A percentile compares a stretch with the other conserved stretches of the same genome.
These are phyloP conservation scores for Ampelomyces quisqualis DNA, from an alignment of 2,329 filamentous ascomycete species.

Conservation along the genomic window DNA sequence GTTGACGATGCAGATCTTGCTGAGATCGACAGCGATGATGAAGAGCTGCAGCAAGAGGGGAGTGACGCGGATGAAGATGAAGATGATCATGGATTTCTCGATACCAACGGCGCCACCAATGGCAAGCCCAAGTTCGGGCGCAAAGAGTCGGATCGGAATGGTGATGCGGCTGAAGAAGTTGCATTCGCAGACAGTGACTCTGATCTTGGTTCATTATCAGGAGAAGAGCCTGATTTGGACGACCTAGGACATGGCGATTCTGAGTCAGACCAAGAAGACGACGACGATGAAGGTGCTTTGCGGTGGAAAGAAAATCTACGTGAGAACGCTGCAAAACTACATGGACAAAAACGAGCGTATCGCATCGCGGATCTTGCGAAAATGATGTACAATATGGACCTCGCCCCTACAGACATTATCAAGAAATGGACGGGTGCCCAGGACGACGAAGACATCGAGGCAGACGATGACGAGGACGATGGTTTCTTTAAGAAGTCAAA, in stretches of 20 bases:
- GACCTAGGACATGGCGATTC: slow-evolving; percentile 50
- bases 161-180: slow-evolving; percentile 62
- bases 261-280: slow-evolving; percentile 56
- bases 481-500: slow-evolving; percentile 63
- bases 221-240: slow-evolving; percentile 47
- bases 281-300: slow-evolving; percentile 70
- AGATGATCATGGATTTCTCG: slow-evolving; percentile 51
- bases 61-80: slow-evolving; percentile 54
- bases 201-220: slow-evolving; percentile 84
- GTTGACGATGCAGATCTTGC: slow-evolving; percentile 56
- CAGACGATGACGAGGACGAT: slow-evolving; percentile 64
- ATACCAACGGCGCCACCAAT: slow-evolving; percentile 45
- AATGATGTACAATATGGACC: slow-evolving; percentile 81
- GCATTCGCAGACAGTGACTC: slow-evolving; percentile 97
- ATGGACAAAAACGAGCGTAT: slow-evolving; percentile 69
- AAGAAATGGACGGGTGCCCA: slow-evolving; percentile 75
- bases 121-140: slow-evolving; percentile 34
- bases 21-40: slow-evolving; percentile 54
- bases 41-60: slow-evolving; percentile 52
- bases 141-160: slow-evolving; percentile 34
- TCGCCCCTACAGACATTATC: slow-evolving; percentile 74
- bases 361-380: slow-evolving; percentile 80
- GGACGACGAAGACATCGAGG: slow-evolving; percentile 52
- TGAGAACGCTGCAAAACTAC: slow-evolving; percentile 70
- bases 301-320: slow-evolving; percentile 88